Conservation (phyloP, 257 asterid species). For the Haberlea rhodopensis region DNA sequence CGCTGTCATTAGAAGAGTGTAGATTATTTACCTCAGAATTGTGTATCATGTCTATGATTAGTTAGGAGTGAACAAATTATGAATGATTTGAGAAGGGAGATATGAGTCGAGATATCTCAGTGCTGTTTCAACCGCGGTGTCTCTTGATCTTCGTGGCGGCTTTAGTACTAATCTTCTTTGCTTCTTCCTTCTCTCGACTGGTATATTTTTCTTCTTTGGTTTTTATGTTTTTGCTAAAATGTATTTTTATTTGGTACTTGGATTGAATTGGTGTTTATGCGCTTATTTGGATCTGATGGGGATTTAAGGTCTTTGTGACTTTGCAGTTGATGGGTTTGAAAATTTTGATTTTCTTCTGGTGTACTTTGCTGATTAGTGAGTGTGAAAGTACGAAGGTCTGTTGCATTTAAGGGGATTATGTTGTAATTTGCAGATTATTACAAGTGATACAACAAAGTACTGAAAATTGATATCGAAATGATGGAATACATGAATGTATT, state of each 20-base stretch:
- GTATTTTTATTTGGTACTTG: constrained; percentile 1
- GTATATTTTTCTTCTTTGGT: constrained; percentile 27
- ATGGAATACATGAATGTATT: no score
- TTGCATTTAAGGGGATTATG: not conserved
- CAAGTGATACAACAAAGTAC: no score
- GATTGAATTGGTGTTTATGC: constrained; percentile 1
- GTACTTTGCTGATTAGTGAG: not conserved
- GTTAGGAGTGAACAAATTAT: constrained; percentile 12
- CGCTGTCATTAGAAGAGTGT: not conserved
- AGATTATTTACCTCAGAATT: not conserved
- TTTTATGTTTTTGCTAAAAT: not conserved
- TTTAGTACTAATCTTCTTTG: constrained; percentile 48
- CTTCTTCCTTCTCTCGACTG: constrained; percentile 53
- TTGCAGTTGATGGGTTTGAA: constrained; percentile 15
- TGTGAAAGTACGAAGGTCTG: not conserved
- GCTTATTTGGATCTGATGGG: constrained; percentile 32
- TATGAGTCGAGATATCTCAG: constrained; percentile 78
- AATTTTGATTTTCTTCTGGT: not conserved
- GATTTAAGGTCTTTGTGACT: not conserved
- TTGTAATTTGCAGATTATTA: not conserved
- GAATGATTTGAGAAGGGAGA: constrained; percentile 31
- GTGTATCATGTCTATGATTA: not conserved
- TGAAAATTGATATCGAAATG: no score
- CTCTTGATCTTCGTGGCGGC: constrained; percentile 52
- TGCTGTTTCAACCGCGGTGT: constrained; percentile 62